Base-by-base conservation (phyloP, 228 moss, liverwort and hornwort genomes). In the Sphagnum fallax region DNA sequence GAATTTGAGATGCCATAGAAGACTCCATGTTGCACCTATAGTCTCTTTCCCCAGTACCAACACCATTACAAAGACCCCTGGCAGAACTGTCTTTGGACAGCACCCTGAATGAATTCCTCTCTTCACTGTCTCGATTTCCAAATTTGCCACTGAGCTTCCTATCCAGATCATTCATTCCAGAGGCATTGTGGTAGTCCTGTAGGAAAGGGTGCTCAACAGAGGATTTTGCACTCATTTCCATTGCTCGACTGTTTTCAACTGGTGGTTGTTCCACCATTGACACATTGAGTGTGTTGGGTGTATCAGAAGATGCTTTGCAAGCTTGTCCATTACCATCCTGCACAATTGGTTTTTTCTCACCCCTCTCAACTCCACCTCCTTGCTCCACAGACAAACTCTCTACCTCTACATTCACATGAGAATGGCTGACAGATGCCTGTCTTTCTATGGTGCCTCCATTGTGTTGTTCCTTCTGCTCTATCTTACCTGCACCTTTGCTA, bases 11-110 rank as follows among this genome's bases (percentile, higher is more conserved):
- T n/a, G 87, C 80, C 49, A 83, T 76, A 47, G 75, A 66, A 57
- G 71, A 65, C 69, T 80, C 87, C 67, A 80, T 76, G 10, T 78
- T 72, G 68, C 80, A 74, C 67, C 83, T 76, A 65, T 76, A 87
- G 68, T 87, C 87, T 63, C 73, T 75, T 70, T 75, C 78, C 58
- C 83, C 87, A 69, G 75, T 82, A 66, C 73, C 78, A 52, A 86
- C 72, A 32, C 78, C 80, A 55, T 55, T 87, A 76, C 87, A 87
- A 14, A 83, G 87, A 60, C 83, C 87, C 65, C 83, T 80, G 59
- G 83, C 87, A 75, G 87, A 87, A 68, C 80, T 87, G 61, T 70
- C 80, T 74, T 79, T 83, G 2, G 83, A 81, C 61, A 78, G 83
- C n/a, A 76, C 78, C 63, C 83, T 80, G 62, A 76, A 78, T 68